Conservation (phyloP, 371 early-diverging fungal genomes). For the Mortierella sp. region DNA sequence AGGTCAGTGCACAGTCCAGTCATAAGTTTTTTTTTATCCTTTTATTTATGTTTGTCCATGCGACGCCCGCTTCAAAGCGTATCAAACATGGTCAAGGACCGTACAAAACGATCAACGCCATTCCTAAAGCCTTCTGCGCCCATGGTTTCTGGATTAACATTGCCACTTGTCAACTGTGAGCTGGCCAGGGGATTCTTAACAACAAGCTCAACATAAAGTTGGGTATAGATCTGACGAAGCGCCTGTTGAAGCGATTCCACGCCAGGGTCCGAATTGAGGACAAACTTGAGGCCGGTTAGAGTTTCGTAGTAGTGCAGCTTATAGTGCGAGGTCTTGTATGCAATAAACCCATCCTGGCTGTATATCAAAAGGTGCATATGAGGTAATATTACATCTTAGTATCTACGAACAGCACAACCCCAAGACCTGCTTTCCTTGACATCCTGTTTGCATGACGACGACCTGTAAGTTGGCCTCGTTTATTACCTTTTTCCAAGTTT, state of each 20-base stretch:
- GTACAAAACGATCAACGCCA: constrained; percentile 75
- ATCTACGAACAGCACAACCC: too few species aligned
- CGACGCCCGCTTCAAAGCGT: constrained; percentile 15
- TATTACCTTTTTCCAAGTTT: constrained; percentile 69
- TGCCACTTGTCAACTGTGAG: constrained; percentile 9
- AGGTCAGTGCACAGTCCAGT: too few species aligned
- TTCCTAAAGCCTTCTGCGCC: constrained; percentile 77
- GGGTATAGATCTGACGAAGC: constrained; percentile 83
- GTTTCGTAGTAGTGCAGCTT: constrained; percentile 92
- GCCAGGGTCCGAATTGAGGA: constrained; percentile 85
- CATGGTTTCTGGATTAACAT: constrained; percentile 66
- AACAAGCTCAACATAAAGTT: constrained; percentile 92
- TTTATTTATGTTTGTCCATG: not conserved
- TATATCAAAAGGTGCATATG: too few species aligned
- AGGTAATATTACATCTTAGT: too few species aligned
- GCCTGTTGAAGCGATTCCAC: constrained; percentile 74
- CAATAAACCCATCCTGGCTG: constrained; percentile 79
- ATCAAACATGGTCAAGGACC: constrained; percentile 73
- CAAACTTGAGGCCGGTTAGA: constrained; percentile 87
- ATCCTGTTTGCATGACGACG: not conserved
- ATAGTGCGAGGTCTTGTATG: constrained; percentile 86
- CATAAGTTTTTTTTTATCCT: not conserved
- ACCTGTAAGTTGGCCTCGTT: not conserved
- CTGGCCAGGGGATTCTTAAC: constrained; percentile 79
- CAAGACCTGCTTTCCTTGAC: too few species aligned